A percentile compares a stretch with the other conserved stretches of the same genome.
These are phyloP conservation scores for Vaccinium corymbosum DNA, from an alignment of 148 eudicot genomes.

Conservation along the genomic window DNA sequence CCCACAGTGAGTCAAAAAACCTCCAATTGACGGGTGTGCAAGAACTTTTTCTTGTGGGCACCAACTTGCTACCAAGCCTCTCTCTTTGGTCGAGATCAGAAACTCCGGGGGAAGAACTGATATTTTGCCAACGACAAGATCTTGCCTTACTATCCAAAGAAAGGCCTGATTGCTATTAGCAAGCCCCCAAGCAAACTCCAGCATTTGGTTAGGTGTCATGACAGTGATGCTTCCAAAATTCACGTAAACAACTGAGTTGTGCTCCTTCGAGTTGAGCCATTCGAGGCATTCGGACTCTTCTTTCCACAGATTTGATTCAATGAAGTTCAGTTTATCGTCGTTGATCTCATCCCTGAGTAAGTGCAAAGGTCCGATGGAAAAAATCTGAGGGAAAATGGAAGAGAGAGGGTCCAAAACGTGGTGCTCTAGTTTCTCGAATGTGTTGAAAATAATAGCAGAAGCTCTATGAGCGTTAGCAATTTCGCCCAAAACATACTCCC, in stretches of 20 bases:
- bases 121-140: conserved; percentile 27
- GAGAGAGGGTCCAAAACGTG: conserved; percentile 24
- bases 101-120: conserved; percentile 21
- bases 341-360: not conserved
- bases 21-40: conserved; percentile 14
- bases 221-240: conserved; percentile 25
- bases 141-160: conserved; percentile 41
- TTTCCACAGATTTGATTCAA: conserved; percentile 13
- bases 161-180: conserved; percentile 32
- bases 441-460: conserved; percentile 33
- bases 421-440: conserved; percentile 33
- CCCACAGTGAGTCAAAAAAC: conserved; percentile 29
- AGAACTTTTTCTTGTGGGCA: conserved; percentile 30
- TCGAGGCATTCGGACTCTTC: conserved; percentile 26
- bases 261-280: conserved; percentile 37
- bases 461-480: not conserved
- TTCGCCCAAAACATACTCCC: conserved; percentile 10
- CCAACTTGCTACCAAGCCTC: conserved; percentile 30
- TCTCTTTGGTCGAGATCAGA: conserved; percentile 16
- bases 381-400: conserved; percentile 13
- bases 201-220: conserved; percentile 20
- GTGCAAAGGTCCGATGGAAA: conserved; percentile 35
- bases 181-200: conserved; percentile 38
- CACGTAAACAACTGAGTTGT: conserved; percentile 20
- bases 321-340: not conserved